These are phyloP conservation scores for Fusarium drepaniforme DNA, from an alignment of 2,329 filamentous ascomycete species.

Conservation along the genomic window DNA sequence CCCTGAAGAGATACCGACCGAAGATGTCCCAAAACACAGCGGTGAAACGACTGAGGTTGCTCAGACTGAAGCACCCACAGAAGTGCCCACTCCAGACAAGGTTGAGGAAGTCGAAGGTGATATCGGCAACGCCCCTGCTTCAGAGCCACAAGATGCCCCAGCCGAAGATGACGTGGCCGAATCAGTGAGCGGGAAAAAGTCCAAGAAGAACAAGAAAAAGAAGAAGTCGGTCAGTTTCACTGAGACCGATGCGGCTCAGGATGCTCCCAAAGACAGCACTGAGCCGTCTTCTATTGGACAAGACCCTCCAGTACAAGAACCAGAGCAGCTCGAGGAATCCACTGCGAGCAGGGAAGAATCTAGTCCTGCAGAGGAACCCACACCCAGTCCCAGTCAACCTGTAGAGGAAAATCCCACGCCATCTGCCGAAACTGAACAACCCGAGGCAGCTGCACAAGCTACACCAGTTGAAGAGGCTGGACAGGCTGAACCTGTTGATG, in stretches of 20 bases:
- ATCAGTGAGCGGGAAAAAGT: conserved; percentile 38
- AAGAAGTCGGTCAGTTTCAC: conserved; percentile 39
- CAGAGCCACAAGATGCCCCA: conserved; percentile 11
- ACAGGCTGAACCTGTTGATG: conserved; percentile 13
- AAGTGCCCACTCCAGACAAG: not conserved
- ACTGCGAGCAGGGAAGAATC: conserved; percentile 4
- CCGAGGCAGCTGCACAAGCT: not conserved
- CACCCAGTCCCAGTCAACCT: not conserved
- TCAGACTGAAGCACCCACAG: not conserved
- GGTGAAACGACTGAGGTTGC: not conserved
- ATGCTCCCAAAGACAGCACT: conserved; percentile 12
- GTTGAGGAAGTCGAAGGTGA: not conserved
- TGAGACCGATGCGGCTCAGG: conserved; percentile 23
- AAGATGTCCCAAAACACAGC: conserved; percentile 1
- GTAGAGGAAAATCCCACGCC: not conserved
- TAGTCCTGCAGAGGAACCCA: conserved; percentile 26
- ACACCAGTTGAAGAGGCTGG: not conserved
- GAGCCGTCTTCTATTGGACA: conserved; percentile 16
- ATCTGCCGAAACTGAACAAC: conserved; percentile 11
- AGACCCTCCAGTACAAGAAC: conserved; percentile 25
- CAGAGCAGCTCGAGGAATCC: conserved; percentile 14
- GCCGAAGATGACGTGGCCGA: conserved; percentile 32
- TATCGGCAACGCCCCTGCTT: not conserved
- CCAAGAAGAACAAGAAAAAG: conserved; percentile 49
- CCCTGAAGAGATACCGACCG: not conserved